A percentile compares a stretch with the other conserved stretches of the same genome.
phyloP scores from a whole-genome alignment of 495 filamentous ascomycete genomes.

The Penicillium bovifimosum region DNA sequence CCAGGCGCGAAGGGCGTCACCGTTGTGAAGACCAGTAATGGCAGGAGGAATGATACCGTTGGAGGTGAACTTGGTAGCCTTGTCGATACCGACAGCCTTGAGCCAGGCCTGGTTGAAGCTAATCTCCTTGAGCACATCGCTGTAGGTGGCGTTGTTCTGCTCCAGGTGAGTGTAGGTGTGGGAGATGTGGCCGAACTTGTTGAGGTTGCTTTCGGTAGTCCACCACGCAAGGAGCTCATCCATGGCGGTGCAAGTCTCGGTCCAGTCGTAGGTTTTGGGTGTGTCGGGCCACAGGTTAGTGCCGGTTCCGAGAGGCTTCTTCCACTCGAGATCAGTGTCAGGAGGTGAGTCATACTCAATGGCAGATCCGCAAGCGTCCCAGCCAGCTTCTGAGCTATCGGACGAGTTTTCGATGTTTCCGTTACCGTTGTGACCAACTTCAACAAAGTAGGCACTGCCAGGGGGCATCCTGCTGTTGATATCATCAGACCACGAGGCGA shows the following conservation, averaged over 20 bases:
- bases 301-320: conserved; percentile 54
- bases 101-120: conserved; percentile 57
- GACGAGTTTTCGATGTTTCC: conserved; percentile 51
- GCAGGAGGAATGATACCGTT: conserved; percentile 57
- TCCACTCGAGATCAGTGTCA: conserved; percentile 49
- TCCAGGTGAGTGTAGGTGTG: conserved; percentile 61
- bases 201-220: conserved; percentile 37
- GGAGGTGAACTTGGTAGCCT: conserved; percentile 37
- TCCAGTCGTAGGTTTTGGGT: conserved; percentile 45
- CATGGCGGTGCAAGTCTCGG: conserved; percentile 37
- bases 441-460: conserved; percentile 51
- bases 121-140: conserved; percentile 52
- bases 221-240: conserved; percentile 51
- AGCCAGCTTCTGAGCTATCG: conserved; percentile 27
- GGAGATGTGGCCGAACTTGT: conserved; percentile 52
- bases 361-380: conserved; percentile 27
- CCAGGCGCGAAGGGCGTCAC: conserved; percentile 56
- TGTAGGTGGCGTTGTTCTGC: conserved; percentile 56
- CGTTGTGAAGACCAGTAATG: conserved; percentile 62
- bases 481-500: conserved; percentile 43
- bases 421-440: conserved; percentile 58
- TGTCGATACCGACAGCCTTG: conserved; percentile 42
- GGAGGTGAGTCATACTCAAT: conserved; percentile 35
- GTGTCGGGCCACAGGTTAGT: conserved; percentile 48
- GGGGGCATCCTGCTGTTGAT: conserved; percentile 50